Percentiles rank a stretch among this genome's conserved stretches.
Conservation (phyloP, 1,284 basidiomycete species). For the Melampsora larici-populina region DNA sequence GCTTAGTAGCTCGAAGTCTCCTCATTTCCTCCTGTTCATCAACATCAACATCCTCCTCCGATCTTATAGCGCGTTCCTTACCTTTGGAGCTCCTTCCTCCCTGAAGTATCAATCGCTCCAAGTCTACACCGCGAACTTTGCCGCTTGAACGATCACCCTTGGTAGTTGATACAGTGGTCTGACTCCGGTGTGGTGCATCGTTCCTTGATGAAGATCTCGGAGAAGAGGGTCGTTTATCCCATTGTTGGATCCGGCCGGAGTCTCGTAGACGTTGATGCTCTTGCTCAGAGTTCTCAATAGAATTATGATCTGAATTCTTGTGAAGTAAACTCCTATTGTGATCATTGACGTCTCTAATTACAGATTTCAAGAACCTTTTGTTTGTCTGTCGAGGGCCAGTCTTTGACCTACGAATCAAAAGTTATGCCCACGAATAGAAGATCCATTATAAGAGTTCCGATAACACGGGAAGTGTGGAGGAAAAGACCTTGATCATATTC, state of each 20-base stretch:
- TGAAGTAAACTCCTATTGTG: slow-evolving; percentile 45
- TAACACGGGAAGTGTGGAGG: background rate
- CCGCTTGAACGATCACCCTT: background rate
- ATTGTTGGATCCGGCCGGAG: background rate
- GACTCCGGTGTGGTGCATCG: too few species aligned
- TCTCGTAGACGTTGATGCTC: background rate
- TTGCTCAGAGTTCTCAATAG: slow-evolving; percentile 42
- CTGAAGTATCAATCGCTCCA: background rate
- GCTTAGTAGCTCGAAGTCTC: background rate
- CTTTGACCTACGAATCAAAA: background rate
- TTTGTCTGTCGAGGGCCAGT: slow-evolving; percentile 44
- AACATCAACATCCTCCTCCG: background rate
- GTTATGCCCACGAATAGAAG: background rate
- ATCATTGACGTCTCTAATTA: slow-evolving; percentile 48
- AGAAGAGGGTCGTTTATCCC: background rate
- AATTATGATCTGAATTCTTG: background rate
- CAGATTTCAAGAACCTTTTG: slow-evolving; percentile 48
- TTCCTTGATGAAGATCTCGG: background rate
- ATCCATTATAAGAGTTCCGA: background rate
- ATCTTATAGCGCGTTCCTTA: background rate
- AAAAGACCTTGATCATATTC: background rate
- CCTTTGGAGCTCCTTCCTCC: background rate
- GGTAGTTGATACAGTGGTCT: background rate
- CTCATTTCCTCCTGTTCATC: slow-evolving; percentile 13
- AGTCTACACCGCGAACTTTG: background rate